Evolutionary conservation across 768 basidiomycete genomes (phyloP).

Genomic region (Chalciporus piperatus): DNA sequence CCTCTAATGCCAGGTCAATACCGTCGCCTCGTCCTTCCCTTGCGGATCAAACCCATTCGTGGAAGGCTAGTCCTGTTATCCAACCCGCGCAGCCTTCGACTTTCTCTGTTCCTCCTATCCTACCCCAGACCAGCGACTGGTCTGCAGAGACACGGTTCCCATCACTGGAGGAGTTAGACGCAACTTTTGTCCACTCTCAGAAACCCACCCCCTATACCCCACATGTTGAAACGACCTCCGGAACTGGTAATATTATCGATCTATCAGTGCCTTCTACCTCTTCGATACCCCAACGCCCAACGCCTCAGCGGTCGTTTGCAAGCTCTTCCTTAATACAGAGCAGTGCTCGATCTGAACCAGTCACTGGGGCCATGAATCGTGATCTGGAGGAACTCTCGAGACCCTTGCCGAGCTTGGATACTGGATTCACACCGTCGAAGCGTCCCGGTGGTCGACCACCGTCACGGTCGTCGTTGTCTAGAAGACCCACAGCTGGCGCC

Average conservation of each 20-base stretch:
- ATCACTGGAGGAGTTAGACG: conserved; percentile 81
- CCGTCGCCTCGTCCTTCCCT: conserved; percentile 31
- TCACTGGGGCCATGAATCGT: conserved; percentile 52
- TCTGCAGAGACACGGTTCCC: conserved; percentile 78
- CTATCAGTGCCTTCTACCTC: conserved; percentile 22
- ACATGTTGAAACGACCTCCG: conserved; percentile 11
- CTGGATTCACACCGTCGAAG: conserved; percentile 12
- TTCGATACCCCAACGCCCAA: conserved; percentile 21
- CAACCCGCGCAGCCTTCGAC: conserved; percentile 35
- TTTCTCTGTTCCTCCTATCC: conserved; percentile 30
- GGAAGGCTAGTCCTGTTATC: conserved; percentile 16
- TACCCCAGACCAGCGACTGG: conserved; percentile 40
- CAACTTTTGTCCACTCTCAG: conserved; percentile 39
- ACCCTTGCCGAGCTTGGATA: conserved; percentile 11
- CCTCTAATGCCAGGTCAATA: conserved; percentile 17
- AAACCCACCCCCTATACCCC: conserved; percentile 16
- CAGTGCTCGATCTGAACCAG: conserved; percentile 54
- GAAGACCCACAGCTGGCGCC: conserved; percentile 48
- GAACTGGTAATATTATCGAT: conserved; percentile 19
- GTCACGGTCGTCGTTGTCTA: conserved; percentile 44
- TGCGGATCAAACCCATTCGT: conserved; percentile 14
- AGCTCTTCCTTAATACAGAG: conserved; percentile 26
- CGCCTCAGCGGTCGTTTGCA: conserved; percentile 15
- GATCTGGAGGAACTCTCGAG: conserved; percentile 25
- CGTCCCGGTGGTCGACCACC: conserved; percentile 19